Percentiles rank a stretch among this genome's conserved stretches.
These are phyloP conservation scores for Xerocomellus intermedius DNA, from an alignment of 768 basidiomycete genomes.

Conservation along the genomic window DNA sequence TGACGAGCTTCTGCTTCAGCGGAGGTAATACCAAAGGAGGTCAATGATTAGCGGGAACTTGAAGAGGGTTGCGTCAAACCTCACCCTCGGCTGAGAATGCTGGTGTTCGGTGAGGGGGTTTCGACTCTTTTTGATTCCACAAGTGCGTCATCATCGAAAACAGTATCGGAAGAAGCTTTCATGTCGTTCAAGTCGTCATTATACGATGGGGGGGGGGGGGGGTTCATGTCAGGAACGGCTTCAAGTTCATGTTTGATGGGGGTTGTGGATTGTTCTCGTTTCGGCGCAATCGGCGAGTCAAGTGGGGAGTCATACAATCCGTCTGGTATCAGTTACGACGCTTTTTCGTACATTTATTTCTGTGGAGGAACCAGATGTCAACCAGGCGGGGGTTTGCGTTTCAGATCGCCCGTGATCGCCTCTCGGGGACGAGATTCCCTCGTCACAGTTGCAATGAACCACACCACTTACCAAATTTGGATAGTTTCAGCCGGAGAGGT, in stretches of 20 bases:
- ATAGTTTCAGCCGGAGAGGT: too few species aligned
- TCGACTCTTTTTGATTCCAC: background rate
- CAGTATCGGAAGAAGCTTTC: conserved; percentile 25
- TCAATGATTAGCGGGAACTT: too few species aligned
- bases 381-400: conserved; percentile 19
- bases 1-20: background rate
- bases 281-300: background rate
- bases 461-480: too few species aligned
- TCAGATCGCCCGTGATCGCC: too few species aligned
- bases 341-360: conserved; percentile 22
- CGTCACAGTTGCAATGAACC: too few species aligned
- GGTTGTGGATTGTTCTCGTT: conserved; percentile 11
- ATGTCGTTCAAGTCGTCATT: conserved; percentile 21
- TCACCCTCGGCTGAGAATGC: background rate
- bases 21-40: conserved; percentile 11
- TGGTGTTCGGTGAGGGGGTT: background rate
- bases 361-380: conserved; percentile 28
- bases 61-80: conserved; percentile 23
- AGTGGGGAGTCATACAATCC: conserved; percentile 24
- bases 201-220: conserved; percentile 13
- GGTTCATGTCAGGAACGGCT: conserved; percentile 1
- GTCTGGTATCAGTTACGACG: conserved; percentile 15
- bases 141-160: conserved; percentile 8
- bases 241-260: conserved; percentile 1
- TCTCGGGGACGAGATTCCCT: too few species aligned